phyloP scores from a whole-genome alignment of 345 rosid species.

The Lepidium didymum region DNA sequence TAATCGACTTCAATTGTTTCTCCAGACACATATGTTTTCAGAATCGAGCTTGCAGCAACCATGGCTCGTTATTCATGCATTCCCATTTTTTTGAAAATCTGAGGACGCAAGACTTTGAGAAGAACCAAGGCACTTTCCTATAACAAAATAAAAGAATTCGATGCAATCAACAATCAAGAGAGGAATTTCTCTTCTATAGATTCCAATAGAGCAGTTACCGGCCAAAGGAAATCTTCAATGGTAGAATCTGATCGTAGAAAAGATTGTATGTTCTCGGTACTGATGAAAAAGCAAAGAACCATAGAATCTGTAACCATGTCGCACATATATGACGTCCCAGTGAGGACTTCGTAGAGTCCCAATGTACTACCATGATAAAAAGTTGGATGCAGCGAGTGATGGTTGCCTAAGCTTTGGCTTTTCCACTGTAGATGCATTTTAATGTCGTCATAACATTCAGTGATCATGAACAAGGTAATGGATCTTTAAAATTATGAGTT shows the following conservation, averaged over 20 bases:
- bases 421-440: conserved; percentile 48
- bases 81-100: conserved; percentile 66
- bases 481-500: background rate
- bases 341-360: conserved; percentile 82
- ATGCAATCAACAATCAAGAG: background rate
- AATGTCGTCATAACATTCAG: background rate
- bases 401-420: conserved; percentile 56
- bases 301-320: conserved; percentile 79
- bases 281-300: conserved; percentile 64
- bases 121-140: conserved; percentile 90
- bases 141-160: background rate
- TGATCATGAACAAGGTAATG: conserved; percentile 2
- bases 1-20: conserved; percentile 59
- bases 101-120: conserved; percentile 78
- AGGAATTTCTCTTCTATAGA: background rate
- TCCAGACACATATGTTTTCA: conserved; percentile 55
- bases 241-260: conserved; percentile 52
- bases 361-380: conserved; percentile 87
- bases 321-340: conserved; percentile 67
- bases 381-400: conserved; percentile 79
- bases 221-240: conserved; percentile 76
- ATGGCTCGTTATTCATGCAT: conserved; percentile 78
- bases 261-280: conserved; percentile 51
- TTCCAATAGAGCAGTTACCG: conserved; percentile 38
- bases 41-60: conserved; percentile 54